Conservation (phyloP, 768 basidiomycete species). For the Pleurotus tuoliensis region DNA sequence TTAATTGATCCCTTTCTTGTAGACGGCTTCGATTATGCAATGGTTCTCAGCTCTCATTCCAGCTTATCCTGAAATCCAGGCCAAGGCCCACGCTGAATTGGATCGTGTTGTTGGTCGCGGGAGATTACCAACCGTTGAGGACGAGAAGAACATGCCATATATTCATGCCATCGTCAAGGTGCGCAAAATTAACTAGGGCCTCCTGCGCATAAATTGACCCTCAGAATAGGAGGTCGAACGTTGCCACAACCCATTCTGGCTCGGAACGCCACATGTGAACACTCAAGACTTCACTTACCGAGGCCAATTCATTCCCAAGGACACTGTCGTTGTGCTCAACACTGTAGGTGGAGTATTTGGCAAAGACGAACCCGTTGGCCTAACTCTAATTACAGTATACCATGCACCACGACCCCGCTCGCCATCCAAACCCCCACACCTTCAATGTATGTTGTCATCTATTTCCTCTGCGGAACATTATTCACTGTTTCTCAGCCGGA, state of each 20-base stretch:
- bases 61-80: conserved; percentile 24
- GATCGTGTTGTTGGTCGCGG: conserved; percentile 26
- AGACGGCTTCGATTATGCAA: conserved; percentile 34
- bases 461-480: background rate
- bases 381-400: conserved; percentile 22
- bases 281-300: conserved; percentile 36
- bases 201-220: conserved; percentile 1
- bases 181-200: conserved; percentile 1
- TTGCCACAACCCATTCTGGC: conserved; percentile 34
- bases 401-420: conserved; percentile 30
- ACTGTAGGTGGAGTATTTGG: conserved; percentile 19
- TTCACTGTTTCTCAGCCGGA: conserved; percentile 29
- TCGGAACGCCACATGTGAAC: conserved; percentile 35
- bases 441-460: conserved; percentile 20
- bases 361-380: background rate
- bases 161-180: conserved; percentile 30
- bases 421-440: conserved; percentile 36
- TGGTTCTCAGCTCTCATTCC: conserved; percentile 34
- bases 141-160: conserved; percentile 31
- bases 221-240: conserved; percentile 30
- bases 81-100: conserved; percentile 26
- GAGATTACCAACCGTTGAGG: conserved; percentile 25
- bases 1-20: background rate
- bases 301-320: conserved; percentile 36
- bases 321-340: conserved; percentile 36